phyloP scores from a whole-genome alignment of 371 early-diverging fungal species.

The Parasitella parasitica region DNA sequence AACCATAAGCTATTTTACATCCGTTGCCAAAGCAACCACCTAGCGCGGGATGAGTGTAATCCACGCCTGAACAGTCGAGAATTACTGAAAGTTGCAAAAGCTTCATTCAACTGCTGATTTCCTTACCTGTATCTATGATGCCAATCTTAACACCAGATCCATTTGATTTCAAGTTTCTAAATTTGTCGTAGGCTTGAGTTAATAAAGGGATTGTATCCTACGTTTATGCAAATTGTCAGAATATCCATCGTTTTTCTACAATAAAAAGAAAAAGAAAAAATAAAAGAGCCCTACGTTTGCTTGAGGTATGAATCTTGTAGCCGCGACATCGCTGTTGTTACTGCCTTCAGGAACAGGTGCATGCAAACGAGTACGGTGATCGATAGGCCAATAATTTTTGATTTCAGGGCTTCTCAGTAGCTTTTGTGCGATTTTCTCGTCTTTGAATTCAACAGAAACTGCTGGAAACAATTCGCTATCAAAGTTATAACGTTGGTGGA shows the following conservation, averaged over 20 bases:
- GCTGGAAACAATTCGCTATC: constrained; percentile 32
- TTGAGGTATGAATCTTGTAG: constrained; percentile 10
- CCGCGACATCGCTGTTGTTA: neutral
- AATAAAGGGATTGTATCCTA: constrained; percentile 24
- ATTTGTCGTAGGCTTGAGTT: constrained; percentile 21
- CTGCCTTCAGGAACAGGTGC: constrained; percentile 3
- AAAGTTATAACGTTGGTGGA: constrained; percentile 26
- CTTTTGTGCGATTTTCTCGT: constrained; percentile 9
- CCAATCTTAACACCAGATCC: constrained; percentile 39
- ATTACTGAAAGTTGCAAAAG: no score
- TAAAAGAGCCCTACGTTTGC: neutral
- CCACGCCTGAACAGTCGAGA: constrained; percentile 49
- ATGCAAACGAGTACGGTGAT: constrained; percentile 19
- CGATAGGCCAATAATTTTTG: constrained; percentile 32
- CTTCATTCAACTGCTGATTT: neutral
- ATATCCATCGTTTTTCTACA: no score
- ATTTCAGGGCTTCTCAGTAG: constrained; percentile 12
- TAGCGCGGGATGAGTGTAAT: constrained; percentile 71
- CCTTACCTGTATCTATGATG: constrained; percentile 42
- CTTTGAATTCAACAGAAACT: constrained; percentile 26
- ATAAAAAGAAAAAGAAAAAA: neutral
- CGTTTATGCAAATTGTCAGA: neutral
- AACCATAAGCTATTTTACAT: constrained; percentile 62
- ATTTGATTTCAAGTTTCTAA: constrained; percentile 16
- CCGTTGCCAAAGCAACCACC: constrained; percentile 69